Percentiles rank a stretch among this genome's conserved stretches.
Evolutionary conservation across 148 eudicot species (phyloP).

Genomic region (Rhododendron henanense): DNA sequence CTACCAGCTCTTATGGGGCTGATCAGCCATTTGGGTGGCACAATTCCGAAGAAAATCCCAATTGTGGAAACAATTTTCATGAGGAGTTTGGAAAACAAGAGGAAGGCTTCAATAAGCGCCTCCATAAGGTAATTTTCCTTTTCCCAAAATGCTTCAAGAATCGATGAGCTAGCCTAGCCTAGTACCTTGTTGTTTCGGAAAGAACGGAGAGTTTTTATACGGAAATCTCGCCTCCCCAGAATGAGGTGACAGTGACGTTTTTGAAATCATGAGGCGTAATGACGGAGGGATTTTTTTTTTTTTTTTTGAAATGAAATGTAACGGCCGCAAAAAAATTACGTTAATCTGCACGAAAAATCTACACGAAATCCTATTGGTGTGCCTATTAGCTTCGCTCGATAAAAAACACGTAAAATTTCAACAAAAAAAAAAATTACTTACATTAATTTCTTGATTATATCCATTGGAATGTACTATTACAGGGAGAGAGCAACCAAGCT

Average conservation of each 20-base stretch:
- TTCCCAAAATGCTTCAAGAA: not conserved
- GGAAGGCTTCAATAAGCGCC: not conserved
- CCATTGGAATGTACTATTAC: constrained; percentile 8
- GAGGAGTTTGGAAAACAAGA: not conserved
- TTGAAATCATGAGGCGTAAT: not conserved
- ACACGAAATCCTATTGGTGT: too few species aligned
- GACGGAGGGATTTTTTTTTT: too few species aligned
- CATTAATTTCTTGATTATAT: not conserved
- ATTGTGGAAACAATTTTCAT: not conserved
- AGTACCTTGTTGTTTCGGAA: too few species aligned
- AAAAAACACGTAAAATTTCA: too few species aligned
- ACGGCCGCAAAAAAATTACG: too few species aligned
- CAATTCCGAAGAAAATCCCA: constrained; percentile 3
- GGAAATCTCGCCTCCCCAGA: too few species aligned
- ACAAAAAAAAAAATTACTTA: too few species aligned
- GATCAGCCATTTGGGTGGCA: constrained; percentile 15
- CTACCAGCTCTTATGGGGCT: constrained; percentile 12
- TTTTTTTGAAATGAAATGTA: too few species aligned
- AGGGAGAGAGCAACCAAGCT: constrained; percentile 63
- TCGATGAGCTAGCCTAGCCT: too few species aligned
- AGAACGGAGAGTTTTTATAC: too few species aligned
- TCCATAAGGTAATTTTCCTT: not conserved
- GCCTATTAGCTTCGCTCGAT: too few species aligned
- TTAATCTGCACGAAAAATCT: too few species aligned
- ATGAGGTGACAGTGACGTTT: not conserved